Percentiles rank a stretch among this genome's conserved stretches.
These are phyloP conservation scores for Chara braunii DNA, from an alignment of 139 green algal genomes.

Conservation along the genomic window DNA sequence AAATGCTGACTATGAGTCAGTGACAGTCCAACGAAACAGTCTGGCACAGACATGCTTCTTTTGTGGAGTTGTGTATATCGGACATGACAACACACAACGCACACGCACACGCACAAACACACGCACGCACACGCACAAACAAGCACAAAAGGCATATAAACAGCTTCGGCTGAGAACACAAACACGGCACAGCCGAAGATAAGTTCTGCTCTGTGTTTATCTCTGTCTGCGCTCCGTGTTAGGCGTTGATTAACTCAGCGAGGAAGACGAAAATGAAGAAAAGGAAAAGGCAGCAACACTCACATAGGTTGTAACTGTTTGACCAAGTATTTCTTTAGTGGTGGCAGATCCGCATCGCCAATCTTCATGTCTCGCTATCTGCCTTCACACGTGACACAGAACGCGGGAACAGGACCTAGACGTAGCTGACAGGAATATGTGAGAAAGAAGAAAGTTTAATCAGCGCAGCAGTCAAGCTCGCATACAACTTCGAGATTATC, in stretches of 20 bases:
- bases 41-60: no score
- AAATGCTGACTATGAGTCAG: no score
- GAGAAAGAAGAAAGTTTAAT: no score
- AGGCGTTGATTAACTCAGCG: background rate
- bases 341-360: background rate
- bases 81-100: no score
- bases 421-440: no score
- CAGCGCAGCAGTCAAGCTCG: no score
- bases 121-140: background rate
- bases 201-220: background rate
- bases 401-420: no score
- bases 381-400: no score
- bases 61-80: no score
- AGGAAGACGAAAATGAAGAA: slow-evolving; percentile 1
- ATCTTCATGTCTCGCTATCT: background rate
- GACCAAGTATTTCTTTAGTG: background rate
- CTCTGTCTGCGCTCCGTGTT: background rate
- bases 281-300: background rate
- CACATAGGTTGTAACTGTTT: slow-evolving; percentile 23
- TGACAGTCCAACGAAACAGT: no score
- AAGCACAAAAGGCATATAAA: background rate
- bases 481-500: no score
- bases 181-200: background rate
- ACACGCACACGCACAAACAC: background rate
- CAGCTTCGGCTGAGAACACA: background rate